Evolutionary conservation across 2,329 filamentous ascomycete genomes (phyloP).

Genomic region (Fusarium tuaranense): DNA sequence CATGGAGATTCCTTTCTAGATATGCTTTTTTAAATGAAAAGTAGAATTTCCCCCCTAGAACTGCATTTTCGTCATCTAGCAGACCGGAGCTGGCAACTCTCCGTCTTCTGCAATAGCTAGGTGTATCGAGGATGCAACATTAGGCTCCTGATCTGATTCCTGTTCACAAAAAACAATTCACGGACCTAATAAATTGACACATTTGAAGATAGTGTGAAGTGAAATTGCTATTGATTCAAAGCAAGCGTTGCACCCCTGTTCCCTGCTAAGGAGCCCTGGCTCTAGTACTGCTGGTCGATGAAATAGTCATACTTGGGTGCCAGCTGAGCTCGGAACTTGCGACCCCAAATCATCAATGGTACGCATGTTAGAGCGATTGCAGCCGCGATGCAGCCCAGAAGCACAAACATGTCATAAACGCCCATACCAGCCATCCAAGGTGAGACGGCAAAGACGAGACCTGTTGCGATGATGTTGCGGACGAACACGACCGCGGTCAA

Average conservation of each 20-base stretch:
- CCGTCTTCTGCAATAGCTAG: too few species aligned
- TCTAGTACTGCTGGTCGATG: slow-evolving; percentile 23
- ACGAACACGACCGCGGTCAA: slow-evolving; percentile 32
- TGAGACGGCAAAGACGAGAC: slow-evolving; percentile 23
- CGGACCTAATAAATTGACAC: too few species aligned
- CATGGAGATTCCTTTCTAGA: too few species aligned
- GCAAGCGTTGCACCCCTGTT: not conserved
- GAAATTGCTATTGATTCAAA: not conserved
- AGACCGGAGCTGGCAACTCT: too few species aligned
- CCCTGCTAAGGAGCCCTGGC: not conserved
- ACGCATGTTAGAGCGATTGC: slow-evolving; percentile 27
- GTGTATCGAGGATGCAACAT: too few species aligned
- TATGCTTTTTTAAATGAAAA: too few species aligned
- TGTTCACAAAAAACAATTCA: too few species aligned
- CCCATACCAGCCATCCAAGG: slow-evolving; percentile 34
- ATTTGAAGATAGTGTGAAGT: not conserved
- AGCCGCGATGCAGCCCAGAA: slow-evolving; percentile 20
- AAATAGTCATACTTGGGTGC: slow-evolving; percentile 27
- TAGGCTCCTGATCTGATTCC: too few species aligned
- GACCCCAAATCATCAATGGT: slow-evolving; percentile 30
- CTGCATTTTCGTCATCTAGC: too few species aligned
- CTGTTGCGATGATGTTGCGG: slow-evolving; percentile 29
- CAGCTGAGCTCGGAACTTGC: slow-evolving; percentile 11
- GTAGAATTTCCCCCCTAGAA: not conserved
- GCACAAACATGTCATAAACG: slow-evolving; percentile 29